Base-by-base conservation (phyloP, 2,329 filamentous ascomycete genomes). In the Fusarium albosuccineum region DNA sequence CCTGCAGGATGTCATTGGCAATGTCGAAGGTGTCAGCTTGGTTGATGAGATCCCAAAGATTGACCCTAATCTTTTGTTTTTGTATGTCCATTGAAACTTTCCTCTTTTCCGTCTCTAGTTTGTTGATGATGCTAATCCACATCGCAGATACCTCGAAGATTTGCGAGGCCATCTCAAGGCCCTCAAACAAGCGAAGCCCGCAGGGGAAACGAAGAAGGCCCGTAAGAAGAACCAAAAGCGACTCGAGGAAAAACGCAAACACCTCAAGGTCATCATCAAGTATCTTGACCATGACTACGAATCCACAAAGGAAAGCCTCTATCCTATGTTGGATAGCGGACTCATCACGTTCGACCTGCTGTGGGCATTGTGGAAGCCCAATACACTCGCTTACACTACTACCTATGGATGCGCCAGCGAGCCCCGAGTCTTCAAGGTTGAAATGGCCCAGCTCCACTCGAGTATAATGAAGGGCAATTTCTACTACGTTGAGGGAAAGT, bases 321-420 rank as follows among this genome's bases (percentile, higher is more conserved):
- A 94, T 69, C 92, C 93, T 0, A 88, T 97, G 79, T 82, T 97
- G 2, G 87, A 93, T 66, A 91, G 90, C 33, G 92, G 93, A 9
- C 89, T 93, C 44, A 97, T 97, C 75, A 97, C 93, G 0, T 97
- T 94, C 70, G 93, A 97, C 59, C 85, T 97, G 3, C 82, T 97
- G 1, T 97, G 94, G 94, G 93, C 93, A 0, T 80, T 97, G 4
- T 97, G 92, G 86, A 97, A 96, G 74, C 94, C 94, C 0, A 92
- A 93, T 71, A 93, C 92, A 0, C 86, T 97, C 17, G 91, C 89
- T 1, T 95, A 91, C 75, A 88, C 91, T 0, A 87, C 88, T 0
- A 95, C 92, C 0, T 97, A 97, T 66, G 91, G 91, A 4, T 89
- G 88, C 36, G 81, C 84, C 13, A 92, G 95, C 39, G 90, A 96